A percentile compares a stretch with the other conserved stretches of the same genome.
Conservation (phyloP, 495 filamentous ascomycete species). For the Staphylotrichum longicolle region DNA sequence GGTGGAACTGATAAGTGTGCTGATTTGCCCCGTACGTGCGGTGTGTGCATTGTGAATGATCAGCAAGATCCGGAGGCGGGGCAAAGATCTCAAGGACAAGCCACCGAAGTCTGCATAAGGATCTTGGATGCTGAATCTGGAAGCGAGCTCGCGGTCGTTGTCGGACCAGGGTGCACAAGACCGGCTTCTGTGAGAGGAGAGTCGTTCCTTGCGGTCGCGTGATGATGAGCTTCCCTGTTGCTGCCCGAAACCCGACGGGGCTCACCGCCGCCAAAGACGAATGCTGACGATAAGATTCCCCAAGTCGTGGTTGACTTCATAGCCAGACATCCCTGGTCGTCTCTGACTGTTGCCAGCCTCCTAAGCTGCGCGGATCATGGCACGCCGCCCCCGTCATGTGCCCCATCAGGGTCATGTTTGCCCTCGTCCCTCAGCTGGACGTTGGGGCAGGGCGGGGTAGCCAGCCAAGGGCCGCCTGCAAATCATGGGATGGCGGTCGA, state of each 20-base stretch:
- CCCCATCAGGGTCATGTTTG: conserved; percentile 8
- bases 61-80: conserved; percentile 8
- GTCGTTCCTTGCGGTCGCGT: neutral
- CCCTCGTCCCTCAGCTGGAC: conserved; percentile 5
- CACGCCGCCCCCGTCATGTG: conserved; percentile 14
- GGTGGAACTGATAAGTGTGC: neutral
- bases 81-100: neutral
- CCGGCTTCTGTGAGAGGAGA: conserved; percentile 7
- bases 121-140: conserved; percentile 7
- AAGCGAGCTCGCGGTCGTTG: neutral
- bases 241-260: neutral
- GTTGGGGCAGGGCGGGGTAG: conserved; percentile 8
- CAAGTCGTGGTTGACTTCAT: too few relatives aligned
- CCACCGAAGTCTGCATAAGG: conserved; percentile 1
- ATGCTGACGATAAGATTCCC: neutral
- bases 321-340: too few relatives aligned
- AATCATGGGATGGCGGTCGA: conserved; percentile 9
- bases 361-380: neutral
- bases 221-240: neutral
- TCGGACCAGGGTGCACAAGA: conserved; percentile 10
- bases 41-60: neutral
- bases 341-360: too few relatives aligned
- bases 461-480: conserved; percentile 7
- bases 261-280: conserved; percentile 6
- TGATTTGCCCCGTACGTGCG: neutral